Base-by-base conservation (phyloP, 75 land plant species). In the Picea sitchensis region DNA sequence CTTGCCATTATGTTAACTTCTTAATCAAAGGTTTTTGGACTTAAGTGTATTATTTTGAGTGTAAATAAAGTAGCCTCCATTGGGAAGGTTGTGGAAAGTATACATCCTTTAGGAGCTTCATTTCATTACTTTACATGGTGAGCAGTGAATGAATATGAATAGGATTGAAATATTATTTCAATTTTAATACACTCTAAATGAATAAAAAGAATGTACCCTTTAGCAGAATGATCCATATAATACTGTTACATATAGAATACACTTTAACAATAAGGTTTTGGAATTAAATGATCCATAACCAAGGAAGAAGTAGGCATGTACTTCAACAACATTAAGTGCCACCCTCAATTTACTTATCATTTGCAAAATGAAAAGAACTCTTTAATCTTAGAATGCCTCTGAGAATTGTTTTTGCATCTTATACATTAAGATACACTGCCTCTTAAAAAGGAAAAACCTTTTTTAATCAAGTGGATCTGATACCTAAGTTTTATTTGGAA, bases 151-250 rank as follows among this genome's bases (percentile, higher is more conserved):
- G 69, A 11, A 65, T 14, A 65, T 14, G 11, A n/a, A n/a, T n/a
- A 65, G 3, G 51, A 38, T 36, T 41, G 36, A 47, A 69, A 18
- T 69, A 69, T 69, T 69, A 69, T 41, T 69, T 69, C 73, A 69
- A 69, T 41, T 34, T 18, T 38, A 69, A 5, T 69, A 18, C 73
- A 69, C 36, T 41, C 20, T 41, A 41, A 69, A 69, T 18, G 73
- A 41, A 69, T 69, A 51, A 41, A 69, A 69, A 69, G 73, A 69
- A 69, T 69, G 72, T 68, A 18, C 20, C 73, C 73, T 69, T 21
- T 21, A 41, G 73, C 41, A 17, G 51, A 69, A 69, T 47, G n/a
- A 41, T 69, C 51, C 41, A 69, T 69, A 69, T 51, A 41, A 41
- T 69, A 69, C 41, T 41, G 20, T 11, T 69, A 69, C 71, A 67